Percentiles rank a stretch among this genome's conserved stretches.
phyloP scores from a whole-genome alignment of 257 asterid species.

The Verbena officinalis region DNA sequence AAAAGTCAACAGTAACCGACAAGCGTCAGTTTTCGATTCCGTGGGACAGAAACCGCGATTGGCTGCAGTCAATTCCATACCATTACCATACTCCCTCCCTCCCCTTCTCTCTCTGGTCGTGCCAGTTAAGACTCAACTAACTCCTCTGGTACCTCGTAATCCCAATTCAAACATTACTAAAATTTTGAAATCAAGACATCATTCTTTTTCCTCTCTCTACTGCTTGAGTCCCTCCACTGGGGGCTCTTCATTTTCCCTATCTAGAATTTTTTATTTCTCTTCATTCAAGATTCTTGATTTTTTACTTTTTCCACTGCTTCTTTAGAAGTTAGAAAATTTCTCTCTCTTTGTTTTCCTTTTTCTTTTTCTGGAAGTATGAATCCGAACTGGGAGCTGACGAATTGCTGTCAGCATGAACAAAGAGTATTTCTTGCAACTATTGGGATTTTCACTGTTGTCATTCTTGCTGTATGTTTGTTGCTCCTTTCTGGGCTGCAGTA shows the following conservation, averaged over 20 bases:
- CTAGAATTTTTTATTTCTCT: not conserved
- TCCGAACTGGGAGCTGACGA: constrained; percentile 81
- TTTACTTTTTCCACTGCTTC: not conserved
- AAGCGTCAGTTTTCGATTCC: constrained; percentile 17
- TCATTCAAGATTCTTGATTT: constrained; percentile 21
- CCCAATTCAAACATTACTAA: constrained; percentile 12
- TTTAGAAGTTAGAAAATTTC: not conserved
- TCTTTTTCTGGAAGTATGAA: constrained; percentile 36
- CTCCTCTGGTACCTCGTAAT: constrained; percentile 13
- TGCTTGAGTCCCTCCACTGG: not conserved
- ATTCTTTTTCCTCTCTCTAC: not conserved
- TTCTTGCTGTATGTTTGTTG: constrained; percentile 55
- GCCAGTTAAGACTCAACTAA: constrained; percentile 16
- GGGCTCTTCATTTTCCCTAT: constrained; percentile 25
- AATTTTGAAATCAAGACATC: constrained; percentile 19
- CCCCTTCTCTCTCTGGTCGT: too few species aligned
- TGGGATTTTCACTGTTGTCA: constrained; percentile 71
- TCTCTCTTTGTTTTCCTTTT: not conserved
- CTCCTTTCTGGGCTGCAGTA: not conserved
- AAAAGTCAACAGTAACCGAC: constrained; percentile 27
- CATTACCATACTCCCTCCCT: constrained; percentile 14
- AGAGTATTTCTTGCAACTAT: constrained; percentile 62
- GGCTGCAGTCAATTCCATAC: constrained; percentile 21
- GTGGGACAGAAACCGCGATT: constrained; percentile 25
- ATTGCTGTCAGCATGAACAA: constrained; percentile 74